phyloP scores from a whole-genome alignment of 805 yeast genomes.

The Kluyveromyces siamensis region DNA sequence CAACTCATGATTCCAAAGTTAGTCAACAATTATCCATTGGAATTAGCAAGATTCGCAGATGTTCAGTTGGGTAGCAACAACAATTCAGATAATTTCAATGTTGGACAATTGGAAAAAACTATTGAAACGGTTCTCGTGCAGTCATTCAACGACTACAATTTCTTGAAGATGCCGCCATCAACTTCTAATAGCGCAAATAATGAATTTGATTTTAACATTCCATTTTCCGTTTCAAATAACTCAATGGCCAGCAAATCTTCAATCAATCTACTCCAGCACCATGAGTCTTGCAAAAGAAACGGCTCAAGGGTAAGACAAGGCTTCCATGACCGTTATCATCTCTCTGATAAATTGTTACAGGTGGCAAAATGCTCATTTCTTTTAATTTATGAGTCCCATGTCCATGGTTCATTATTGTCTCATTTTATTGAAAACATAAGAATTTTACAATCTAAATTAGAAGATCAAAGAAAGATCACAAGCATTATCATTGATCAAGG shows the following conservation, averaged over 20 bases:
- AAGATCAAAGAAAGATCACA: slow-evolving; percentile 2
- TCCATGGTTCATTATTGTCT: slow-evolving; percentile 9
- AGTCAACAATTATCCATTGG: slow-evolving; percentile 13
- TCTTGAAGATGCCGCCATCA: slow-evolving; percentile 21
- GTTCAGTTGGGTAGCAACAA: background rate
- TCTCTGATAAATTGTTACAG: slow-evolving; percentile 20
- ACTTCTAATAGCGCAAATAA: background rate
- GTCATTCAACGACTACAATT: slow-evolving; percentile 27
- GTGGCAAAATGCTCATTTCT: slow-evolving; percentile 22
- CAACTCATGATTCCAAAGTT: slow-evolving; percentile 20
- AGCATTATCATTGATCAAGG: background rate
- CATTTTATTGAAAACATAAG: background rate
- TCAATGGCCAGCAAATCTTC: slow-evolving; percentile 5
- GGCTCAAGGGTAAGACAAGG: slow-evolving; percentile 12
- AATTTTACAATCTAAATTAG: slow-evolving; percentile 1
- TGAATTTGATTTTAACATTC: background rate
- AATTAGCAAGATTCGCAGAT: slow-evolving; percentile 16
- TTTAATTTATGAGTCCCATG: slow-evolving; percentile 12
- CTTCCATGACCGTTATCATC: slow-evolving; percentile 22
- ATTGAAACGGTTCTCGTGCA: slow-evolving; percentile 24
- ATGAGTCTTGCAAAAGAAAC: background rate
- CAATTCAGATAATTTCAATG: slow-evolving; percentile 10
- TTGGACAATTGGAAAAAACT: slow-evolving; percentile 18
- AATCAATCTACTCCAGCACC: slow-evolving; percentile 3
- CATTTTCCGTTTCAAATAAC: background rate